Percentiles rank a stretch among this genome's conserved stretches.
These are phyloP conservation scores for Primulina eburnea DNA, from an alignment of 257 asterid genomes.

Conservation along the genomic window DNA sequence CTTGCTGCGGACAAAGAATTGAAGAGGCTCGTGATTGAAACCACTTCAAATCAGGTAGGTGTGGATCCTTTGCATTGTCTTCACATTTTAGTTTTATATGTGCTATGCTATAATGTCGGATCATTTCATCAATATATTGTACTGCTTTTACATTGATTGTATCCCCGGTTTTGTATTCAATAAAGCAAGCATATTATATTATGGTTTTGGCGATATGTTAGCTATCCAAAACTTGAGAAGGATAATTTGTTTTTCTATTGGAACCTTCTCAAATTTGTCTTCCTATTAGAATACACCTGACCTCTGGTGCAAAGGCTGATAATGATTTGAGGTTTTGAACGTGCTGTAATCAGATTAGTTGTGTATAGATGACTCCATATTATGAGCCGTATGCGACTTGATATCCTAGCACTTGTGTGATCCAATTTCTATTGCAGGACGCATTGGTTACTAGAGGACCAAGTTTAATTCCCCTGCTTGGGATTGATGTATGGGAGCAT, in stretches of 20 bases:
- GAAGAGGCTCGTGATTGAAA: constrained; percentile 63
- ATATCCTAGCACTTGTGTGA: background rate
- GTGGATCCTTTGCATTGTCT: background rate
- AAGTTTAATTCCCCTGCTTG: constrained; percentile 64
- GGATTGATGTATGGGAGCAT: constrained; percentile 86
- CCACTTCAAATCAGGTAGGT: constrained; percentile 72
- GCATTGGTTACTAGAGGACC: constrained; percentile 71
- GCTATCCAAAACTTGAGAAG: background rate
- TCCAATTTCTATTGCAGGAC: constrained; percentile 44
- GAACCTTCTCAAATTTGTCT: background rate
- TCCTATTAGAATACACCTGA: background rate
- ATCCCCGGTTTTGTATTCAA: background rate
- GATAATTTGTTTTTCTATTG: background rate
- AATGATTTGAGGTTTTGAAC: background rate
- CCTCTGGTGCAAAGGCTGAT: background rate
- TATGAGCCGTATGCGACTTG: background rate
- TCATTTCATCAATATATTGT: background rate
- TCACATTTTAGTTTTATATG: background rate
- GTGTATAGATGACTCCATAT: background rate
- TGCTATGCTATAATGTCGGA: background rate
- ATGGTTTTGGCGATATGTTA: background rate
- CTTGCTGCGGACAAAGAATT: constrained; percentile 66
- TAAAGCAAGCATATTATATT: background rate
- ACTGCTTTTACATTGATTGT: background rate
- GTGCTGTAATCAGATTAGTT: background rate